Conservation (phyloP, 148 eudicot species). For the Amaranthus cruentus region DNA sequence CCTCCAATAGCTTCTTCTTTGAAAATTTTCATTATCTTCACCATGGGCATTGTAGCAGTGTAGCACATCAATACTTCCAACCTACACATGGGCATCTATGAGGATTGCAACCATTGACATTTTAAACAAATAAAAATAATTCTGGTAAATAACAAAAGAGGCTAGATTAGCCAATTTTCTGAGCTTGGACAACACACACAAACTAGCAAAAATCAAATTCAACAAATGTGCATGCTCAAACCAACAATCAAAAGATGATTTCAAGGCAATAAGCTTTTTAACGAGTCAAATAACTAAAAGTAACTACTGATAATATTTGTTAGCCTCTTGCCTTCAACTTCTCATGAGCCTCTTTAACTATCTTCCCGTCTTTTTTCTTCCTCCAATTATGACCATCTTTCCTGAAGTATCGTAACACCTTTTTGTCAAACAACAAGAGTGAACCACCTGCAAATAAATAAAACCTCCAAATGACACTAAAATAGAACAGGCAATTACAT, state of each 20-base stretch:
- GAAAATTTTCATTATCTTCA: constrained; percentile 46
- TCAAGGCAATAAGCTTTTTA: not conserved
- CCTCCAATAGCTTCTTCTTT: constrained; percentile 56
- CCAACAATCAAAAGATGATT: not conserved
- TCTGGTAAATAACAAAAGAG: not conserved
- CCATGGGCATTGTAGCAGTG: constrained; percentile 70
- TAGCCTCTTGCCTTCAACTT: constrained; percentile 60
- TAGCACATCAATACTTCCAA: constrained; percentile 46
- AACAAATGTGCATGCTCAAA: not conserved
- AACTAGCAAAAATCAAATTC: not conserved
- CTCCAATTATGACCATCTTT: constrained; percentile 86
- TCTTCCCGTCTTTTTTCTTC: constrained; percentile 82
- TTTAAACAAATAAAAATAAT: not conserved
- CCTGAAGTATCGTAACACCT: constrained; percentile 76
- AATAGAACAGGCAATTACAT: not conserved
- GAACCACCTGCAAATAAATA: constrained; percentile 55
- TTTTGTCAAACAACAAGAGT: constrained; percentile 72
- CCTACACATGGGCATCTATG: constrained; percentile 24
- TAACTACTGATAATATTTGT: constrained; percentile 6
- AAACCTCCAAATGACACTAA: not conserved
- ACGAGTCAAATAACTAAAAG: not conserved
- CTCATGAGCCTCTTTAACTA: constrained; percentile 83
- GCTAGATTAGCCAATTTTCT: not conserved
- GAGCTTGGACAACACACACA: not conserved
- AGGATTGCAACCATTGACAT: not conserved